Evolutionary conservation across 2,329 filamentous ascomycete species (phyloP).

Genomic region (Botrytis pseudocinerea): DNA sequence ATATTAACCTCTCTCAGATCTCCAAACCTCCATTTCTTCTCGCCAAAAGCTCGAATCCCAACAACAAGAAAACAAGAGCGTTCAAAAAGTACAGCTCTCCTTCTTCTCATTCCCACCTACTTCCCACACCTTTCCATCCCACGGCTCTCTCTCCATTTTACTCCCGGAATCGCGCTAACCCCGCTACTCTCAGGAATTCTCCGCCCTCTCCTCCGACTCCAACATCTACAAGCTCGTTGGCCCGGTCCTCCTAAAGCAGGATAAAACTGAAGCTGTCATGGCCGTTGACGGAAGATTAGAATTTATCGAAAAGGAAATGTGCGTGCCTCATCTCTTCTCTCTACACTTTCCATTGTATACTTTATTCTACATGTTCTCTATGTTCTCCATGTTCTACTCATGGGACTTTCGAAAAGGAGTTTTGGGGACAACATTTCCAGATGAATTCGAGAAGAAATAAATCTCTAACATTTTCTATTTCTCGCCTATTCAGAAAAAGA

Average conservation of each 20-base stretch:
- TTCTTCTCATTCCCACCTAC: neutral
- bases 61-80: slow-evolving; percentile 86
- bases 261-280: slow-evolving; percentile 83
- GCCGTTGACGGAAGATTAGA: slow-evolving; percentile 88
- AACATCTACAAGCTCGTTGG: slow-evolving; percentile 96
- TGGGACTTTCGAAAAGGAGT: neutral
- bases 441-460: neutral
- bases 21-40: slow-evolving; percentile 73
- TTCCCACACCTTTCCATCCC: neutral
- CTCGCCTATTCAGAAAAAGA: slow-evolving; percentile 53
- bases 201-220: slow-evolving; percentile 73
- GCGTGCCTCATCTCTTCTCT: slow-evolving; percentile 41
- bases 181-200: slow-evolving; percentile 67
- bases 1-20: slow-evolving; percentile 57
- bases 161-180: neutral
- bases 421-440: neutral
- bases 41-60: slow-evolving; percentile 93
- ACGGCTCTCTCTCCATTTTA: slow-evolving; percentile 27
- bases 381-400: neutral
- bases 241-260: slow-evolving; percentile 91
- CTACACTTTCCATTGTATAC: neutral
- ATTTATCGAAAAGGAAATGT: slow-evolving; percentile 95
- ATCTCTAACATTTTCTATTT: neutral
- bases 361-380: neutral
- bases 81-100: slow-evolving; percentile 66